A percentile compares a stretch with the other conserved stretches of the same genome.
These are phyloP conservation scores for Heritiera littoralis DNA, from an alignment of 345 rosid species.

Conservation along the genomic window DNA sequence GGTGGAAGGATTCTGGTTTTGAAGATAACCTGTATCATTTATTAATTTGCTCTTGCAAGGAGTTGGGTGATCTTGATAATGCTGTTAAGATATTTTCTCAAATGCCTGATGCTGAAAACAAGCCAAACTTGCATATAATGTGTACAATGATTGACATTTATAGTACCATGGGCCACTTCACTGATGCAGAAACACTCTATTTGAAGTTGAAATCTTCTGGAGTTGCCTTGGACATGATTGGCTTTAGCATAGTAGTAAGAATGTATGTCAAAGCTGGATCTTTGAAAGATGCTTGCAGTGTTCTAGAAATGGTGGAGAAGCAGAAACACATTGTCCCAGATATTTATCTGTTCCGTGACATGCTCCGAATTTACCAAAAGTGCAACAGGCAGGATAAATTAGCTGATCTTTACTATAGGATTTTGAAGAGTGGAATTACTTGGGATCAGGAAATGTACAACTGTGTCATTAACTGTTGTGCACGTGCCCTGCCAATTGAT, in stretches of 20 bases:
- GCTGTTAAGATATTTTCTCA: conserved; percentile 64
- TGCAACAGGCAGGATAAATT: conserved; percentile 64
- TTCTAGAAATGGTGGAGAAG: conserved; percentile 69
- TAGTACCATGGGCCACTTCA: conserved; percentile 48
- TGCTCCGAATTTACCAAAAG: conserved; percentile 81
- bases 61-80: conserved; percentile 54
- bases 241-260: conserved; percentile 70
- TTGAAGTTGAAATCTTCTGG: conserved; percentile 62
- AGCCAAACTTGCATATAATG: conserved; percentile 66
- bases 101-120: conserved; percentile 40
- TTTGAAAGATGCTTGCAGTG: conserved; percentile 66
- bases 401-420: conserved; percentile 49
- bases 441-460: conserved; percentile 93
- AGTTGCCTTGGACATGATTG: conserved; percentile 66
- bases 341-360: conserved; percentile 66
- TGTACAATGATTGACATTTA: conserved; percentile 83
- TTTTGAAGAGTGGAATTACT: conserved; percentile 55
- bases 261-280: conserved; percentile 83
- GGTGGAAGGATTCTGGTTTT: conserved; percentile 75
- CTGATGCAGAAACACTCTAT: conserved; percentile 71
- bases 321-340: conserved; percentile 68
- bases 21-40: conserved; percentile 86
- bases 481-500: conserved; percentile 72
- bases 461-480: conserved; percentile 85
- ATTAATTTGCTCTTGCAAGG: conserved; percentile 84